phyloP scores from a whole-genome alignment of 768 basidiomycete species.

The Leccinum imitatum region DNA sequence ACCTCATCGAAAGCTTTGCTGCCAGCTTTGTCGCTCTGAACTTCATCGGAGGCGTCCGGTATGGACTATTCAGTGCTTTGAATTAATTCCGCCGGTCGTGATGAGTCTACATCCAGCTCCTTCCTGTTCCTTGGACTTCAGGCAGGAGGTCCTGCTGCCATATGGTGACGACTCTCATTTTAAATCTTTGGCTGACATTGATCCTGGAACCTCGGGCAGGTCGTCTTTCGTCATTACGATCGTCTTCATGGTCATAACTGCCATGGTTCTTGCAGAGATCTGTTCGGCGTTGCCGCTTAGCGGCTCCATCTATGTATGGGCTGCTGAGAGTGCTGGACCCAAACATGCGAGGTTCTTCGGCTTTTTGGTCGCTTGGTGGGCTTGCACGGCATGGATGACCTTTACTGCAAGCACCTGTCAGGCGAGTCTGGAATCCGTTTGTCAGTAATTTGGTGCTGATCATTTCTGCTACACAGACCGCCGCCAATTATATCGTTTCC shows the following conservation, averaged over 20 bases:
- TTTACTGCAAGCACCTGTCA: slow-evolving; percentile 88
- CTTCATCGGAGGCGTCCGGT: slow-evolving; percentile 88
- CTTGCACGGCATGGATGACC: slow-evolving; percentile 95
- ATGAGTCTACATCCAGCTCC: slow-evolving; percentile 44
- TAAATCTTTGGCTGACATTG: neutral
- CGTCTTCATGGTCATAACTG: slow-evolving; percentile 86
- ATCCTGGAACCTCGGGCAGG: slow-evolving; percentile 45
- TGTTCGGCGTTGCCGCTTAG: slow-evolving; percentile 86
- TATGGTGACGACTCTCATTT: slow-evolving; percentile 51
- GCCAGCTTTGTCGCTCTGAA: slow-evolving; percentile 89
- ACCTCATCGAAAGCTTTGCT: slow-evolving; percentile 79
- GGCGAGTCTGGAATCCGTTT: slow-evolving; percentile 38
- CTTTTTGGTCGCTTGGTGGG: slow-evolving; percentile 92
- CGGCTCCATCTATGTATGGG: slow-evolving; percentile 95
- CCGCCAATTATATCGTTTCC: slow-evolving; percentile 88
- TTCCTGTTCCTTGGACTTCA: slow-evolving; percentile 77
- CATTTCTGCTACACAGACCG: slow-evolving; percentile 49
- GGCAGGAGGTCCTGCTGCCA: slow-evolving; percentile 84
- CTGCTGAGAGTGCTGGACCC: slow-evolving; percentile 87
- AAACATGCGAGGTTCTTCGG: slow-evolving; percentile 86
- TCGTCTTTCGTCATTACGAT: slow-evolving; percentile 82
- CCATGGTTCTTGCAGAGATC: slow-evolving; percentile 83
- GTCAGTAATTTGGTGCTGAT: neutral
- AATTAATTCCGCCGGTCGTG: slow-evolving; percentile 4
- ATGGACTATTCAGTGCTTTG: slow-evolving; percentile 8